Percentiles rank a stretch among this genome's conserved stretches.
These are phyloP conservation scores for Penicillium sclerotiorum DNA, from an alignment of 2,329 filamentous ascomycete genomes.

Conservation along the genomic window DNA sequence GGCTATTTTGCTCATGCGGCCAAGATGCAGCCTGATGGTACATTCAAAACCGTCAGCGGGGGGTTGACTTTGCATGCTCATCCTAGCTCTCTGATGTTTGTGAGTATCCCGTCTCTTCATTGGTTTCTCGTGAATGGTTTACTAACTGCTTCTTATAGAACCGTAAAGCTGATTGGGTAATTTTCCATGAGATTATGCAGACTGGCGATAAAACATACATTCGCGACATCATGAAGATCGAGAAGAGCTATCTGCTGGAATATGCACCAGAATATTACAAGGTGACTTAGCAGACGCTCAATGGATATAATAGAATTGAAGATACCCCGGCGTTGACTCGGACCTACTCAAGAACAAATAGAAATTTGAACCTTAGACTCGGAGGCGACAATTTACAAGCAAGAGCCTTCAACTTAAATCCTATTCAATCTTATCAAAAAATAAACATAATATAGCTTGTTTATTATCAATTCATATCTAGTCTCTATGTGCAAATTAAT, in stretches of 20 bases:
- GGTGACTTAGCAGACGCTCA: conserved; percentile 43
- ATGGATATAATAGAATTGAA: background rate
- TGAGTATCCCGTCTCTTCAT: conserved; percentile 39
- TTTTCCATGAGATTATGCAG: conserved; percentile 93
- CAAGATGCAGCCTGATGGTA: conserved; percentile 90
- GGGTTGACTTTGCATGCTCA: conserved; percentile 80
- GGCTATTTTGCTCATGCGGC: conserved; percentile 95
- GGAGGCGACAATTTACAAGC: no score
- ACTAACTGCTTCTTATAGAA: conserved; percentile 57
- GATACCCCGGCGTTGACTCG: conserved; percentile 17
- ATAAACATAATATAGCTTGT: background rate
- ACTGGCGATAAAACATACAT: conserved; percentile 87
- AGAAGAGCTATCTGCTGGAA: conserved; percentile 88
- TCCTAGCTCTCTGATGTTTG: conserved; percentile 89
- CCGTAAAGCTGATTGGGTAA: conserved; percentile 92
- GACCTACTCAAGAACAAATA: no score
- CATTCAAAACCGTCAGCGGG: conserved; percentile 81
- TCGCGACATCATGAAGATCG: conserved; percentile 87
- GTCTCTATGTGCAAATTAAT: background rate
- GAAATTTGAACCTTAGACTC: background rate
- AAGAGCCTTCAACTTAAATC: background rate
- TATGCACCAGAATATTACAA: conserved; percentile 84
- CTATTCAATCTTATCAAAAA: background rate
- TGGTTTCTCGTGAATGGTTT: background rate
- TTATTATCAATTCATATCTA: background rate